Conservation (phyloP, 108 stramenopile genomes). For the Skeletonema potamos region DNA sequence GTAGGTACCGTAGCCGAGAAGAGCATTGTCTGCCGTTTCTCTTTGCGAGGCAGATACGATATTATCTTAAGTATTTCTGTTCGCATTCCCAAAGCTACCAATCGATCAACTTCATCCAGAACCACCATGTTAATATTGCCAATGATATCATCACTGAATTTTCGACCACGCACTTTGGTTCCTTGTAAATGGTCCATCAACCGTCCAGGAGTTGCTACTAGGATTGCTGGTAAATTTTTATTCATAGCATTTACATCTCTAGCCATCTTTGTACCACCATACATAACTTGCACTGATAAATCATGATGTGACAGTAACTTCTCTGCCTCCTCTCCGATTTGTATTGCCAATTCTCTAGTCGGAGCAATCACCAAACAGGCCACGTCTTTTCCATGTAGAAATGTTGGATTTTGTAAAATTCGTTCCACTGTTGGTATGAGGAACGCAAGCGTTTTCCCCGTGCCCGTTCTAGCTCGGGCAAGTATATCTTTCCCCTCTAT, state of each 20-base stretch:
- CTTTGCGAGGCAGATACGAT: conserved; percentile 55
- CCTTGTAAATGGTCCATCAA: conserved; percentile 70
- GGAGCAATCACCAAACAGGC: conserved; percentile 78
- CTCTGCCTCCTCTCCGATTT: conserved; percentile 61
- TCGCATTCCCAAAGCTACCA: conserved; percentile 88
- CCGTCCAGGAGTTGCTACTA: conserved; percentile 76
- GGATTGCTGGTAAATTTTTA: conserved; percentile 34
- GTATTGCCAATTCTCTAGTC: conserved; percentile 75
- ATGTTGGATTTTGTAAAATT: conserved; percentile 33
- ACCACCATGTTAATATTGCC: conserved; percentile 49
- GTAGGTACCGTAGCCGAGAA: conserved; percentile 83
- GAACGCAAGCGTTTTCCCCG: conserved; percentile 87
- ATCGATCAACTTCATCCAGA: conserved; percentile 85
- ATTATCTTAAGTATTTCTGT: conserved; percentile 71
- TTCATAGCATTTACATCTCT: conserved; percentile 58
- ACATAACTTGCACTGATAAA: conserved; percentile 54
- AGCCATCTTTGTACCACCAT: conserved; percentile 68
- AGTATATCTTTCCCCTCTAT: conserved; percentile 77
- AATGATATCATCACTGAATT: conserved; percentile 48
- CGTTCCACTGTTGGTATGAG: conserved; percentile 75
- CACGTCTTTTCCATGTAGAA: conserved; percentile 44
- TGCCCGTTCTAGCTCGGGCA: conserved; percentile 95
- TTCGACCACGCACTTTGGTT: conserved; percentile 63
- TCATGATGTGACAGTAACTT: conserved; percentile 37
- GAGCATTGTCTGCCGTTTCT: conserved; percentile 75